Evolutionary conservation across 371 early-diverging fungal genomes (phyloP), one percentile per base, ranked within the genome.

Genomic region (Entomophthora muscae): DNA sequence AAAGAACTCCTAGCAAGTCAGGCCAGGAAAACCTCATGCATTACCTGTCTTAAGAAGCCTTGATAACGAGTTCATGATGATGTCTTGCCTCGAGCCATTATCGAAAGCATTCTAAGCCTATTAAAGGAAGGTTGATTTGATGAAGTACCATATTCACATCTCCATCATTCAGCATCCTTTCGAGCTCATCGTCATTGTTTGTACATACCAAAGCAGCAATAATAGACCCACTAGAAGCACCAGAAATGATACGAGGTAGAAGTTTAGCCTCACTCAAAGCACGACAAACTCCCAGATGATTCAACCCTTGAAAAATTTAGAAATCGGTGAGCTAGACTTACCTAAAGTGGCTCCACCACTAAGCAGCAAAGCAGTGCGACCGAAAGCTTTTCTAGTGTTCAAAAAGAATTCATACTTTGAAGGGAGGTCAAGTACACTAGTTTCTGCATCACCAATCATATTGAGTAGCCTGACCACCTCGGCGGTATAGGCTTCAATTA

Each of bases 281-380:
- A 65, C 86, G 88, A 55, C 88, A 73, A 1, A 91, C 90, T 31
- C 93, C 93, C 53, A 89, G 70, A 68, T 93, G 93, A 57, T 79
- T 76, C 17, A 88, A 71, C 0, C 83, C 81, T 78, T 66, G 22
- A 29, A n/a, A n/a, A 13, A 7, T 26, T 21, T 29, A 13, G 30
- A 53, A 0, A 23, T 28, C 12, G n/a, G 60, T 57, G 21, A 51
- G 55, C 23, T 63, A 61, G 52, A 33, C 52, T 66, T 73, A 77
- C 90, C 92, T 70, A 93, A 80, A 23, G 89, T 83, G 0, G 90
- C 92, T 21, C 96, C 96, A 12, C 96, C 96, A 64, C 85, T 83
- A 21, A 95, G 75, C 32, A 93, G 73, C 59, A 95, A 69, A 0
- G 94, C 93, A 0, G 92, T 93, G 21, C 91, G 76, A 0, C 96